Evolutionary conservation across 495 filamentous ascomycete genomes (phyloP), one percentile per base, ranked within the genome.

Genomic region (Cairneyella variabilis): DNA sequence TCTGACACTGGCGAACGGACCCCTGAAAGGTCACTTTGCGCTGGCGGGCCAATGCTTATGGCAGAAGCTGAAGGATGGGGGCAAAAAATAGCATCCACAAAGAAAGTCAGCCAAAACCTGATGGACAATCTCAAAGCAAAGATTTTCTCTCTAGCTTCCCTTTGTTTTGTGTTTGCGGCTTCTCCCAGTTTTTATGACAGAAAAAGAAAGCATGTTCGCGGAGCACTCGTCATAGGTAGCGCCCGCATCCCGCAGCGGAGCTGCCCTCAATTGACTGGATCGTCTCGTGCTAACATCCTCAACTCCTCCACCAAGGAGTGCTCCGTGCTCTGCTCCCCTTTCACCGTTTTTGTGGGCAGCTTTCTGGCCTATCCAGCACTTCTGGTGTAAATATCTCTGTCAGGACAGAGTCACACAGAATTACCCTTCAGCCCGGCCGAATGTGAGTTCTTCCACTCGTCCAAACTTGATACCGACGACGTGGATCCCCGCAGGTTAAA

Each of bases 141-240:
- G 17, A 14, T 20, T 12, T 14, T 14, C 25, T 14, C 43, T 16
- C 2, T 7, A n/a, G 22, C 43, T 16, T 14, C 8, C 16, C 17
- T 48, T 48, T 17, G 10, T 48, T 37, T 18, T 45, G 20, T 48
- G 46, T 6, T 48, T 10, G 3, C 26, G 18, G 11, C n/a, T 25
- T 16, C 44, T 32, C 39, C 38, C 21, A 16, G 25, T 28, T 25
- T 52, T n/a, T n/a, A n/a, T n/a, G n/a, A n/a, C n/a, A 17, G 21
- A 32, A 52, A 52, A 52, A 52, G 49, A 36, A 52, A 52, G 44
- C 49, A 52, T 44, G 38, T 52, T 34, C 49, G 26, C 39, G 17
- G 34, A 14, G 21, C 23, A 32, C 32, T 55, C 43, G 42, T 55
- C 43, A 48, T 55, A 38, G 52, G 20, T n/a, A 22, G 25, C 42